These are phyloP conservation scores for Apiospora hydei DNA, from an alignment of 2,329 filamentous ascomycete species.

Conservation along the genomic window DNA sequence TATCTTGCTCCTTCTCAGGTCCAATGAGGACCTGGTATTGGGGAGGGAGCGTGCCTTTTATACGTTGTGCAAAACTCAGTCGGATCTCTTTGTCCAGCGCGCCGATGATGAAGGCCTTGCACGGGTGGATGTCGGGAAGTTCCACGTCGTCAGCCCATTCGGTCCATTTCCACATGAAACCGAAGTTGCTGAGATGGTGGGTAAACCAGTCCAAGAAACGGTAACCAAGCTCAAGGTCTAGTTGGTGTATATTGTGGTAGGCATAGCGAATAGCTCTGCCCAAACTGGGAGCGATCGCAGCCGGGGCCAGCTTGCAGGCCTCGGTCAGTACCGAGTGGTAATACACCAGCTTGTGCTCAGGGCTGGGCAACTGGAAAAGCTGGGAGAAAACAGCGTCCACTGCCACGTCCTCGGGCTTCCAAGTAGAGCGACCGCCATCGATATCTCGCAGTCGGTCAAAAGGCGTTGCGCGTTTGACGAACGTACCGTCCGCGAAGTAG, in stretches of 20 bases:
- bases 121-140: slow-evolving; percentile 79
- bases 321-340: slow-evolving; percentile 96
- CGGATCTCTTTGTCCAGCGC: slow-evolving; percentile 96
- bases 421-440: slow-evolving; percentile 72
- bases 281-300: slow-evolving; percentile 93
- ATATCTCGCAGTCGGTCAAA: slow-evolving; percentile 86
- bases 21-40: slow-evolving; percentile 83
- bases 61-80: slow-evolving; percentile 93
- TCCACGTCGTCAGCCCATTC: slow-evolving; percentile 93
- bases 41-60: slow-evolving; percentile 89
- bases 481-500: slow-evolving; percentile 89
- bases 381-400: slow-evolving; percentile 99
- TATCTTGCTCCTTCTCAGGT: slow-evolving; percentile 90
- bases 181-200: slow-evolving; percentile 97
- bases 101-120: slow-evolving; percentile 91
- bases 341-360: slow-evolving; percentile 95
- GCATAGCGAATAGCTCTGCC: slow-evolving; percentile 92
- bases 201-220: slow-evolving; percentile 98
- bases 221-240: slow-evolving; percentile 87
- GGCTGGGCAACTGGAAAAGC: slow-evolving; percentile 82
- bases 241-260: slow-evolving; percentile 80
- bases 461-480: slow-evolving; percentile 90
- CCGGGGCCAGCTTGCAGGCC: slow-evolving; percentile 92
- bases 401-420: slow-evolving; percentile 97
- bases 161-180: slow-evolving; percentile 99